Evolutionary conservation across 2,329 filamentous ascomycete genomes (phyloP).

Genomic region (Penicillium sclerotigenum): DNA sequence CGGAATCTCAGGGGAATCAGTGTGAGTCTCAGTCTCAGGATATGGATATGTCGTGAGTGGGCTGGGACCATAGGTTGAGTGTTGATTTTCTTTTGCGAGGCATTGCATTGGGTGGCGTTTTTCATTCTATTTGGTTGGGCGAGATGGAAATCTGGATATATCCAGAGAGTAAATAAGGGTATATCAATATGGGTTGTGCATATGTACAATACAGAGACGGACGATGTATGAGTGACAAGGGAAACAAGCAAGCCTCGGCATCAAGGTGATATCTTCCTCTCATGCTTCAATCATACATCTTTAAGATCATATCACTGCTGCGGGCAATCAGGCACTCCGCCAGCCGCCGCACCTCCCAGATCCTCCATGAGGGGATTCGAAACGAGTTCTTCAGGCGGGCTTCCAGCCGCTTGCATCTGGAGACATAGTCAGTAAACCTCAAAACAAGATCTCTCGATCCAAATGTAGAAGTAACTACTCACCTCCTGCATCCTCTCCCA

Average conservation of each 20-base stretch:
- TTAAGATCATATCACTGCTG: slow-evolving; percentile 50
- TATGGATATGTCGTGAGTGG: slow-evolving; percentile 41
- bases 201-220: slow-evolving; percentile 28
- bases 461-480: slow-evolving; percentile 29
- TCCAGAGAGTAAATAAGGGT: slow-evolving; percentile 27
- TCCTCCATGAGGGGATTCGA: slow-evolving; percentile 59
- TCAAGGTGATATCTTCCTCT: background rate
- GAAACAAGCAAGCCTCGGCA: background rate
- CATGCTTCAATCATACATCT: background rate
- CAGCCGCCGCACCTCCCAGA: slow-evolving; percentile 67
- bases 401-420: slow-evolving; percentile 95
- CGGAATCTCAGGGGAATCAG: slow-evolving; percentile 41
- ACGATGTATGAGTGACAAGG: background rate
- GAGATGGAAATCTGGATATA: background rate
- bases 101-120: slow-evolving; percentile 20
- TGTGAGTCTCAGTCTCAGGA: slow-evolving; percentile 23
- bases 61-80: slow-evolving; percentile 6
- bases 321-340: slow-evolving; percentile 59
- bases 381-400: slow-evolving; percentile 84
- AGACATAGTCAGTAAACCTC: slow-evolving; percentile 12
- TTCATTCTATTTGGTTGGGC: background rate
- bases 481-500: slow-evolving; percentile 98
- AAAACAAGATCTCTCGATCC: background rate
- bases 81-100: slow-evolving; percentile 1
- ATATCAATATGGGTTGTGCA: slow-evolving; percentile 31